Base-by-base conservation (phyloP, 345 rosid species). In the Clarkia xantiana region DNA sequence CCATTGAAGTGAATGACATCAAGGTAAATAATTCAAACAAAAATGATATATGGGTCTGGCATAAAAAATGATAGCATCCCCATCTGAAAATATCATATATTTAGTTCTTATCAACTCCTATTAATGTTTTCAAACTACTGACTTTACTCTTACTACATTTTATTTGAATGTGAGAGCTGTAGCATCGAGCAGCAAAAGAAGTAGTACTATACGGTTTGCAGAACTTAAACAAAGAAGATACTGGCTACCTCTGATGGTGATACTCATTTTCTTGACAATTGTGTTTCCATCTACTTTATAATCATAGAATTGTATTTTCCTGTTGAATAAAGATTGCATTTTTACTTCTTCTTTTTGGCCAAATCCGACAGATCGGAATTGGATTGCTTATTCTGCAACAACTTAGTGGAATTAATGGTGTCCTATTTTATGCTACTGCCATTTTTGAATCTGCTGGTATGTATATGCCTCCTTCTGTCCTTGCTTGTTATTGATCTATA, bases 341-440 rank as follows among this genome's bases (percentile, higher is more conserved):
- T 49, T 49, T 44, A 29, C n/a, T 18, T 41, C 9, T 41, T 62
- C 42, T 19, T 22, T 34, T 9, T 18, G 44, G 40, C 17, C 18
- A 15, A 14, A 18, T 18, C 34, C 42, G 67, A 69, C 77, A 91
- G 98, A 75, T 91, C 69, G 94, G 94, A 66, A 81, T 84, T 38
- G 98, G 96, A 45, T 64, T 91, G 64, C 96, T 91, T 68, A 45
- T 76, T 44, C 71, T 91, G 65, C 96, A 86, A 74, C 98, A 91
- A 62, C 90, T 86, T 34, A 70, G 78, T 61, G 98, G 98, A 60
- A 72, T 78, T 10, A 91, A 91, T 60, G 98, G 83, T 10, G 90
- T 91, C 61, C 67, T 86, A 2, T 91, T 86, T 67, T 91, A 91
- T 68, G 86, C 96, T 44, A 86, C 79, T 60, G 70, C 67, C 61